Percentiles rank a stretch among this genome's conserved stretches.
These are phyloP conservation scores for Abelmoschus esculentus DNA, from an alignment of 345 rosid species.

Conservation along the genomic window DNA sequence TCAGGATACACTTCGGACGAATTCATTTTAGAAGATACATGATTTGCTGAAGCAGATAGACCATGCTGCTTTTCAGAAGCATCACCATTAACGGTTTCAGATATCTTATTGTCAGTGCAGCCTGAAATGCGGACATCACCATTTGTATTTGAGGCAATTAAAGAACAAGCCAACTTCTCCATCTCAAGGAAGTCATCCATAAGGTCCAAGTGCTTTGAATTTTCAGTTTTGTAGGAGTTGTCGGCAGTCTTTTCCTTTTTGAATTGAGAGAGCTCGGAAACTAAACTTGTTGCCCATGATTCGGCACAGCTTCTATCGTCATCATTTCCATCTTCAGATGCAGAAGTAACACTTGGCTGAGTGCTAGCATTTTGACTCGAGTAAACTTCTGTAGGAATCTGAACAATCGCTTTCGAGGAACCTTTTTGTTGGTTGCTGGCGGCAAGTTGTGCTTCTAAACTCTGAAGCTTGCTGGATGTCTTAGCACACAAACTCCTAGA, in stretches of 20 bases:
- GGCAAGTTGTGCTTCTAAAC: constrained; percentile 55
- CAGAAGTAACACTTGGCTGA: constrained; percentile 73
- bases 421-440: constrained; percentile 38
- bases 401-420: constrained; percentile 38
- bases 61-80: constrained; percentile 19
- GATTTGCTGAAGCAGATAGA: constrained; percentile 15
- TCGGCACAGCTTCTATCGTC: constrained; percentile 69
- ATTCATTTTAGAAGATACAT: constrained; percentile 14
- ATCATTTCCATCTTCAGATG: constrained; percentile 92
- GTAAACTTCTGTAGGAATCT: constrained; percentile 21
- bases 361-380: constrained; percentile 39
- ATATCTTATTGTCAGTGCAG: constrained; percentile 28
- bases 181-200: constrained; percentile 99
- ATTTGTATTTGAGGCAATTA: constrained; percentile 39
- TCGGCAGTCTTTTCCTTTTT: constrained; percentile 45
- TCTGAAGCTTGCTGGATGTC: constrained; percentile 70
- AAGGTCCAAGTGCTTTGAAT: constrained; percentile 55
- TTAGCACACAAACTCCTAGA: constrained; percentile 89
- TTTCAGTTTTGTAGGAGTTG: constrained; percentile 41
- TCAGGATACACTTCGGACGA: constrained; percentile 22
- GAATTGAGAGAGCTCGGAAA: constrained; percentile 51
- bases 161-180: constrained; percentile 83
- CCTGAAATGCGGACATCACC: constrained; percentile 26
- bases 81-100: constrained; percentile 14
- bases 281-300: constrained; percentile 50